Conservation (phyloP, 129 eudicot genomes). For the Pulicaria dysenterica region DNA sequence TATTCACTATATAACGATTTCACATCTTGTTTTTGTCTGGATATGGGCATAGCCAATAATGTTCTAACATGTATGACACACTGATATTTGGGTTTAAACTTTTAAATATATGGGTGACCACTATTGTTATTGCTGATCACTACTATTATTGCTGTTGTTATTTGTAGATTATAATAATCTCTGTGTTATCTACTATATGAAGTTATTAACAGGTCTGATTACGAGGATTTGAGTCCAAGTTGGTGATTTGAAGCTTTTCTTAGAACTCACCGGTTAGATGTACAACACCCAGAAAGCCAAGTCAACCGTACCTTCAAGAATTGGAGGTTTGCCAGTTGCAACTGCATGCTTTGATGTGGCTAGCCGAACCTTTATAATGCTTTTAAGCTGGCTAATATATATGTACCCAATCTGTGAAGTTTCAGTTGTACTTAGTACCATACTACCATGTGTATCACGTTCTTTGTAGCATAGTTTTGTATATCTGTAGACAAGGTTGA, state of each 20-base stretch:
- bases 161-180: background rate
- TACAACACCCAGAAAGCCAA: background rate
- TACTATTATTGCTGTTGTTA: background rate
- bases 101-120: background rate
- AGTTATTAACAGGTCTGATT: constrained; percentile 15
- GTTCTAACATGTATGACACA: too few relatives aligned
- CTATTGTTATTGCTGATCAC: background rate
- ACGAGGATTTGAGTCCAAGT: background rate
- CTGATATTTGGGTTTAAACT: background rate
- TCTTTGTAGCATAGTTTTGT: background rate
- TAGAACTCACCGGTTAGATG: background rate
- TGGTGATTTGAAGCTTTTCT: background rate
- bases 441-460: too few relatives aligned
- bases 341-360: background rate
- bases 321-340: background rate
- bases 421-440: too few relatives aligned
- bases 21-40: too few relatives aligned
- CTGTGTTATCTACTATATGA: constrained; percentile 15
- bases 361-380: background rate
- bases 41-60: too few relatives aligned
- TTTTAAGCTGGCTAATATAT: background rate
- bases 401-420: too few relatives aligned
- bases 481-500: background rate
- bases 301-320: background rate
- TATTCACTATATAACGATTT: too few relatives aligned